A percentile compares a stretch with the other conserved stretches of the same genome.
Evolutionary conservation across 1,284 basidiomycete species (phyloP).

Genomic region (Ganoderma sp.): DNA sequence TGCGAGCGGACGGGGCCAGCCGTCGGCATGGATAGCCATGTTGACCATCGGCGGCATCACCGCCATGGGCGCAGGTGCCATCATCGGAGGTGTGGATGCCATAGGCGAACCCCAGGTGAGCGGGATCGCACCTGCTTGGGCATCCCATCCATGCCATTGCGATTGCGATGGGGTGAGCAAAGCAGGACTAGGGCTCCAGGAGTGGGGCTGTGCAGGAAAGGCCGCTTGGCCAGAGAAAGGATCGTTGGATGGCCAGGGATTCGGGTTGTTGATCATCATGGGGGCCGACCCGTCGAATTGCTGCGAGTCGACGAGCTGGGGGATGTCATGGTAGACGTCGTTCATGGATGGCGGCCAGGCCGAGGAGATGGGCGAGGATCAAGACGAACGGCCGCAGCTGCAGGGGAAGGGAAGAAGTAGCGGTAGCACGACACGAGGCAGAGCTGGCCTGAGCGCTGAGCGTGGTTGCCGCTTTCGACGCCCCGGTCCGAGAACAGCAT

Average conservation of each 20-base stretch:
- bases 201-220: constrained; percentile 13
- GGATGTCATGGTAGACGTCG: constrained; percentile 26
- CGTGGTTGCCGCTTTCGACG: constrained; percentile 16
- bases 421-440: constrained; percentile 25
- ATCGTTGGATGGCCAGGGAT: constrained; percentile 8
- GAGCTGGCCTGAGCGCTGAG: constrained; percentile 19
- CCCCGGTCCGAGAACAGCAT: constrained; percentile 16
- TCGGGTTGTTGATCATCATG: constrained; percentile 12
- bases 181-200: neutral
- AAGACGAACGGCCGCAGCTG: constrained; percentile 19
- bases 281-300: constrained; percentile 13
- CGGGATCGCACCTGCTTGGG: constrained; percentile 14
- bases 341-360: constrained; percentile 17
- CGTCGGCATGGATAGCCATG: constrained; percentile 17
- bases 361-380: constrained; percentile 25
- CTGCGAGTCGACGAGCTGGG: constrained; percentile 22
- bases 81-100: constrained; percentile 20
- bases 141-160: constrained; percentile 13
- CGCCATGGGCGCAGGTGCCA: constrained; percentile 22
- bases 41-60: constrained; percentile 17
- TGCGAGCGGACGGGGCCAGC: constrained; percentile 25
- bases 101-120: constrained; percentile 16
- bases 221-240: constrained; percentile 10
- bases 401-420: constrained; percentile 3
- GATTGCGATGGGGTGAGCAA: constrained; percentile 7